These are phyloP conservation scores for Mimosa pudica DNA, from an alignment of 306 rosid species.

Conservation along the genomic window DNA sequence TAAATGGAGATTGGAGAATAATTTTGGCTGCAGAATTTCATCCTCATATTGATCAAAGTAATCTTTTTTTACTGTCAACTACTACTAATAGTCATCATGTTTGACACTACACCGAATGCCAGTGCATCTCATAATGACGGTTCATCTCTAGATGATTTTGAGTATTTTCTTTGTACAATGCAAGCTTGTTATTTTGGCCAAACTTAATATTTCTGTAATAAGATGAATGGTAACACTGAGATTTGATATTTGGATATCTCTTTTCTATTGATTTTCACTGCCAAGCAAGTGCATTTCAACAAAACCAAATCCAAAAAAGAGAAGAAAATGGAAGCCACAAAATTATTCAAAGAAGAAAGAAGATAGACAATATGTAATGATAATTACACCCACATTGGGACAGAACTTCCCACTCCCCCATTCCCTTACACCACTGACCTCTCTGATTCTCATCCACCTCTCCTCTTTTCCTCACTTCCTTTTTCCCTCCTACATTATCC, in stretches of 20 bases:
- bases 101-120: too few relatives aligned
- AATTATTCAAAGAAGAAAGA: not conserved
- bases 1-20: not conserved
- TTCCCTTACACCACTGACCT: not conserved
- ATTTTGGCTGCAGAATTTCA: not conserved
- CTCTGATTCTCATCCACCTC: too few relatives aligned
- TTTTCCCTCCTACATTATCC: not conserved
- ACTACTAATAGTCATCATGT: too few relatives aligned
- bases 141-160: too few relatives aligned
- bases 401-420: not conserved
- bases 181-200: too few relatives aligned
- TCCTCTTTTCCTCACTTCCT: not conserved
- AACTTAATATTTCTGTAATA: too few relatives aligned
- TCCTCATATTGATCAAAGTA: too few relatives aligned
- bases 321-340: not conserved
- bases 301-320: not conserved
- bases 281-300: not conserved
- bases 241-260: not conserved
- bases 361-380: not conserved
- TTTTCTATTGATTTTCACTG: not conserved
- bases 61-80: too few relatives aligned
- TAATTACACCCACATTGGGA: not conserved
- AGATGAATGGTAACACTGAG: not conserved
- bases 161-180: too few relatives aligned
- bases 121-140: too few relatives aligned